These are phyloP conservation scores for Hansenula sp. DNA, from an alignment of 1,139 yeast genomes.

Conservation along the genomic window DNA sequence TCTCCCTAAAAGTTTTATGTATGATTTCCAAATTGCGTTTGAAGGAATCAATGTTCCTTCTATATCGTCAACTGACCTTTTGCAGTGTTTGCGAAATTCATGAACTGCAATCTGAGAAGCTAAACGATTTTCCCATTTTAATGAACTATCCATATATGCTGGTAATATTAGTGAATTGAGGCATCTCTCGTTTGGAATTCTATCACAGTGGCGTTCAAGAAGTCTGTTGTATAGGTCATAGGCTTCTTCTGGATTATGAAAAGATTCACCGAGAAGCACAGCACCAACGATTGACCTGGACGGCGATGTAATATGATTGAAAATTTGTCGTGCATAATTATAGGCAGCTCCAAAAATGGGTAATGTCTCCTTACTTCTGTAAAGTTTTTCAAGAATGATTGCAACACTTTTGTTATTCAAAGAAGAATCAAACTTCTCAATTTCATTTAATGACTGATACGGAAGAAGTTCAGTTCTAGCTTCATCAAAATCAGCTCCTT, in stretches of 20 bases:
- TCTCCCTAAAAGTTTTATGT: constrained; percentile 45
- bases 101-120: constrained; percentile 61
- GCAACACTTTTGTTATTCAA: constrained; percentile 15
- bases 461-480: neutral
- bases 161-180: constrained; percentile 41
- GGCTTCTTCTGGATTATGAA: constrained; percentile 32
- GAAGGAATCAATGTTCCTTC: constrained; percentile 38
- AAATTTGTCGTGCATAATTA: constrained; percentile 18
- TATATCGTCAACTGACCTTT: constrained; percentile 23
- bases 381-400: constrained; percentile 8
- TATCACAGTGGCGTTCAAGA: constrained; percentile 10
- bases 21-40: constrained; percentile 43
- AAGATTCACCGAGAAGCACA: constrained; percentile 41
- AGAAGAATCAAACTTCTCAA: neutral
- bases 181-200: constrained; percentile 35
- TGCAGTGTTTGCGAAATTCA: constrained; percentile 44
- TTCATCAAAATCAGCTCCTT: neutral
- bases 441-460: neutral
- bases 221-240: constrained; percentile 30
- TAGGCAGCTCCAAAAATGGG: constrained; percentile 6
- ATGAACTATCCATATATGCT: constrained; percentile 22
- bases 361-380: constrained; percentile 5
- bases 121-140: constrained; percentile 43
- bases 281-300: constrained; percentile 15
- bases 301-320: constrained; percentile 12